Conservation (phyloP, 345 rosid species). For the Eucalyptus guilfoylei region DNA sequence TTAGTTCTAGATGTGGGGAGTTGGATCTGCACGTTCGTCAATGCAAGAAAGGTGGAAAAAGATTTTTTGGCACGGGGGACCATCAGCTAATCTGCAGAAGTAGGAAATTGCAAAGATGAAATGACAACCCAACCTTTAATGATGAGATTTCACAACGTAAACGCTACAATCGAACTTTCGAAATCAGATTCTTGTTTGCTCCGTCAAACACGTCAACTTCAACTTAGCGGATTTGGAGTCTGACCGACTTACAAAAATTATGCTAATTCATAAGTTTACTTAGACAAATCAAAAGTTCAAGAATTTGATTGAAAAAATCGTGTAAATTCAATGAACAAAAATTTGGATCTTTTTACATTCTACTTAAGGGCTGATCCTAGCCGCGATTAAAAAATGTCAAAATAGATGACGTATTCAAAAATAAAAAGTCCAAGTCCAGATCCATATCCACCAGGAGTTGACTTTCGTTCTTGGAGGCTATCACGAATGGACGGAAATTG, state of each 20-base stretch:
- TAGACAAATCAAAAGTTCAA: not conserved
- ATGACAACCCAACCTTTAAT: not conserved
- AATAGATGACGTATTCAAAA: not conserved
- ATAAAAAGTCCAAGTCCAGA: not conserved
- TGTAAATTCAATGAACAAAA: not conserved
- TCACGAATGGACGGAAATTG: not conserved
- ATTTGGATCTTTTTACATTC: not conserved
- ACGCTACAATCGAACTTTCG: not conserved
- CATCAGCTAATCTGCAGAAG: not conserved
- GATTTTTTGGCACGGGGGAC: not conserved
- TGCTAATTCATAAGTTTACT: no score
- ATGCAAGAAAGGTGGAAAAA: not conserved
- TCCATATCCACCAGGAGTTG: not conserved
- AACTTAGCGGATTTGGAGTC: no score
- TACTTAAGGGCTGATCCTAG: not conserved
- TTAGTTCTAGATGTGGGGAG: not conserved
- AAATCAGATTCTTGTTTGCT: no score
- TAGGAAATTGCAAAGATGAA: not conserved
- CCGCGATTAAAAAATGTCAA: not conserved
- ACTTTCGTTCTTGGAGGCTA: not conserved
- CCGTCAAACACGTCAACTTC: no score
- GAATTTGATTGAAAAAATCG: not conserved
- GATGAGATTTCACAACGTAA: not conserved
- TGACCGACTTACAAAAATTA: no score
- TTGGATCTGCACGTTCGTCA: not conserved